phyloP scores from a whole-genome alignment of 192 early-diverging fungal genomes.

The Podila horticola region DNA sequence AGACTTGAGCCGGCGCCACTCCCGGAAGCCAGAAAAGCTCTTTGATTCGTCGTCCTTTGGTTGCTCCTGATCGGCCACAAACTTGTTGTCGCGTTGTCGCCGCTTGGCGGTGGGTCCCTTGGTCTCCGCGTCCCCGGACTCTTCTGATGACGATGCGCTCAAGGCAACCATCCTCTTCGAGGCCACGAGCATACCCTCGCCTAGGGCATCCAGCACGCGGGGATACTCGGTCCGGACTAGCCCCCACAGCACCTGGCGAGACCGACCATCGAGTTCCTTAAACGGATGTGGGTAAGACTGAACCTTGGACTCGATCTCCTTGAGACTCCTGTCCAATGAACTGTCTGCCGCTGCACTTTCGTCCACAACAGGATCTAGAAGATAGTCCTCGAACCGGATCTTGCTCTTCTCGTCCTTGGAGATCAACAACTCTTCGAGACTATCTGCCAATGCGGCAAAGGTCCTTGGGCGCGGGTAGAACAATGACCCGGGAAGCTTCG shows the following conservation, averaged over 20 bases:
- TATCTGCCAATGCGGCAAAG: slow-evolving; percentile 41
- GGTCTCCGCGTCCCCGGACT: background rate
- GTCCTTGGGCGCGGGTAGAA: slow-evolving; percentile 46
- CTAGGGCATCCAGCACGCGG: slow-evolving; percentile 25
- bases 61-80: background rate
- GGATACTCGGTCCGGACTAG: slow-evolving; percentile 21
- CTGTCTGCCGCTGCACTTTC: background rate
- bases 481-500: background rate
- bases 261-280: slow-evolving; percentile 11
- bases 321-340: background rate
- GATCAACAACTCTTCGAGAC: slow-evolving; percentile 27
- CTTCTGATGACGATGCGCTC: background rate
- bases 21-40: slow-evolving; percentile 10
- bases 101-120: background rate
- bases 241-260: slow-evolving; percentile 32
- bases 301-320: slow-evolving; percentile 20
- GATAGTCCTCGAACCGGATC: slow-evolving; percentile 3
- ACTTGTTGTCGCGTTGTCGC: background rate
- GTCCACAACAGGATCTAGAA: background rate
- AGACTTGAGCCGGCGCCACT: slow-evolving; percentile 39
- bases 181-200: slow-evolving; percentile 36
- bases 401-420: background rate
- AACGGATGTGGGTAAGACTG: slow-evolving; percentile 32
- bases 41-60: background rate
- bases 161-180: background rate